phyloP scores from a whole-genome alignment of 2,329 filamentous ascomycete genomes.

The Nothomitra cinnamomea region DNA sequence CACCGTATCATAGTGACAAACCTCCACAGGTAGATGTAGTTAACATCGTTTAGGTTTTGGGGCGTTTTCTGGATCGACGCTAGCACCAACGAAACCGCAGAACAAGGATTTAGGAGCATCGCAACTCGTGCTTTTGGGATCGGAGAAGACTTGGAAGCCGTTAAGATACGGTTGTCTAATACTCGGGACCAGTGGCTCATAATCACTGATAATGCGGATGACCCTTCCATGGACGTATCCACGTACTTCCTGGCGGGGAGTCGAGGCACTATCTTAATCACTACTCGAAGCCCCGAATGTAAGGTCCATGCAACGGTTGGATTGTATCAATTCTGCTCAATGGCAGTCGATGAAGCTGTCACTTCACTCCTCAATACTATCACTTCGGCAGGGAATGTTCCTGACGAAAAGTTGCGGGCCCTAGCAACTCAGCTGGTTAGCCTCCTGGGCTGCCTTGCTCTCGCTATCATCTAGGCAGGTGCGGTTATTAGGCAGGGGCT shows the following conservation, averaged over 20 bases:
- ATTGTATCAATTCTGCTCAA: slow-evolving; percentile 12
- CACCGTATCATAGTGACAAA: too few species aligned
- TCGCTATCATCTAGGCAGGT: slow-evolving; percentile 17
- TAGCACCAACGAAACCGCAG: slow-evolving; percentile 13
- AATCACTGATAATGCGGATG: slow-evolving; percentile 13
- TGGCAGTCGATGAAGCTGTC: slow-evolving; percentile 16
- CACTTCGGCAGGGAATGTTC: neutral
- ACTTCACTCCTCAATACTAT: slow-evolving; percentile 16
- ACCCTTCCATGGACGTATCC: slow-evolving; percentile 18
- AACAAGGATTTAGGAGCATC: slow-evolving; percentile 15
- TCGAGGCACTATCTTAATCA: slow-evolving; percentile 22
- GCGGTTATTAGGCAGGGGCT: slow-evolving; percentile 11
- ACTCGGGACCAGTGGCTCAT: slow-evolving; percentile 19
- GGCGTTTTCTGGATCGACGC: slow-evolving; percentile 23
- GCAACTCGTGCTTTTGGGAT: slow-evolving; percentile 12
- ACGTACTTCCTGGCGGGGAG: slow-evolving; percentile 19
- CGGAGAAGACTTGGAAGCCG: slow-evolving; percentile 11
- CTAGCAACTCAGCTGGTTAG: slow-evolving; percentile 9
- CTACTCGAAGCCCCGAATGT: slow-evolving; percentile 20
- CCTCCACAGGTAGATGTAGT: too few species aligned
- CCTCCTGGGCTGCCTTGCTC: slow-evolving; percentile 14
- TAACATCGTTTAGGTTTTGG: slow-evolving; percentile 13
- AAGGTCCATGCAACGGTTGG: slow-evolving; percentile 18
- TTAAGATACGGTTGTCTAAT: slow-evolving; percentile 14
- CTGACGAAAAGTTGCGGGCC: neutral